phyloP scores from a whole-genome alignment of 345 rosid genomes.

The Lenwebbia sp. region DNA sequence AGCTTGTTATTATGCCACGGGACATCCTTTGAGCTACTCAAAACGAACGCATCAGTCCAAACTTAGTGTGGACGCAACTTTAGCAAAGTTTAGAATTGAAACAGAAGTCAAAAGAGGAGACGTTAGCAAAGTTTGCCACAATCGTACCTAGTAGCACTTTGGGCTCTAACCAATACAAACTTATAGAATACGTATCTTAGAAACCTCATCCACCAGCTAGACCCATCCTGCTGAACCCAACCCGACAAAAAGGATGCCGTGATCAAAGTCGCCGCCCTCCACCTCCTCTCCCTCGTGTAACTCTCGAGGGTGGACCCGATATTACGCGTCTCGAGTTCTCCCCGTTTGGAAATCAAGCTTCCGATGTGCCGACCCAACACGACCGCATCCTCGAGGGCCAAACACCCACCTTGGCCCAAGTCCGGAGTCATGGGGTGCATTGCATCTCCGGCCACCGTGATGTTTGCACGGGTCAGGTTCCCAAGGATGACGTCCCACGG shows the following conservation, averaged over 20 bases:
- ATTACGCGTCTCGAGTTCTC: neutral
- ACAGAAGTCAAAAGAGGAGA: too few species aligned
- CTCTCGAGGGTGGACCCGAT: neutral
- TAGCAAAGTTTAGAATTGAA: too few species aligned
- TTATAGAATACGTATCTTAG: neutral
- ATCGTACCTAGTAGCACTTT: too few species aligned
- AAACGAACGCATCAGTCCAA: too few species aligned
- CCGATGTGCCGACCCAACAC: conserved; percentile 25
- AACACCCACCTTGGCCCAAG: conserved; percentile 28
- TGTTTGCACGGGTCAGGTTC: conserved; percentile 15
- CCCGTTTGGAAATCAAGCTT: neutral
- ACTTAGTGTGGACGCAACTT: too few species aligned
- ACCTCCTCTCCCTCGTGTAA: conserved; percentile 7
- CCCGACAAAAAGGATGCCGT: neutral
- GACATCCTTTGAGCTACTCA: too few species aligned
- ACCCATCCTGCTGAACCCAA: neutral
- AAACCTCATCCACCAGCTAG: neutral
- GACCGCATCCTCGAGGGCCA: conserved; percentile 26
- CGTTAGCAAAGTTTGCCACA: too few species aligned
- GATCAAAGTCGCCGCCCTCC: neutral
- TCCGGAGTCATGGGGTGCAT: conserved; percentile 54
- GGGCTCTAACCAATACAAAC: neutral
- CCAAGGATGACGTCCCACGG: conserved; percentile 28
- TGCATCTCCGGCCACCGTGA: conserved; percentile 37
- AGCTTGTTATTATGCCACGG: too few species aligned